Base-by-base conservation (phyloP, 495 filamentous ascomycete species). In the Lophiotrema nucula region DNA sequence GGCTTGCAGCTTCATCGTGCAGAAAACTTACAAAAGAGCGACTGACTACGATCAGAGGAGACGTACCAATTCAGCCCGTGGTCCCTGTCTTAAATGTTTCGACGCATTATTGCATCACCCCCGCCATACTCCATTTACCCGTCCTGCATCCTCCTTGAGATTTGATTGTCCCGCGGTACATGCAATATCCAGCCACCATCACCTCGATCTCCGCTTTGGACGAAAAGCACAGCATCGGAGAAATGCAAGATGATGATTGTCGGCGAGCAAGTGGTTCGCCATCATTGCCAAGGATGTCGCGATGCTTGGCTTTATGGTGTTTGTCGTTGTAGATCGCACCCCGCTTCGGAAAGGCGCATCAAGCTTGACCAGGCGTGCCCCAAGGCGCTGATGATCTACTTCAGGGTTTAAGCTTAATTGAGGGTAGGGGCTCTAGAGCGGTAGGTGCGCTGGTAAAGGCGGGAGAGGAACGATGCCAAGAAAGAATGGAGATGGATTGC, bases 231-330 rank as follows among this genome's bases (percentile, higher is more conserved):
- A 21, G 8, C 15, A 35, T 35, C 31, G 31, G 31, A 8, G 31
- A 35, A 35, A 15, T 35, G 31, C 31, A 35, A 21, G 39, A 11
- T 43, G 31, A 5, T 49, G 8, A 35, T 43, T 5, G 18, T 51
- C 47, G 47, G 39, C 39, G 56, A 45, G 31, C 38, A 26, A 5
- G 10, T 15, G 1, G 41, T 60, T 37, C 56, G 48, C 43, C 19
- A 60, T 46, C 5, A 15, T 19, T 47, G 56, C 48, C 48, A 47
- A 53, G 56, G n/a, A 61, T 61, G 41, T 42, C 58, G 58, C 31
- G 41, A 48, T 58, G 23, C 33, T 49, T 58, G 54, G 44, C 38
- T 10, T 49, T 43, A 28, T 41, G 57, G 56, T 60, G 58, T 47
- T n/a, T 21, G 37, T 8, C 15, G 6, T 21, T 28, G 47, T 27